Evolutionary conservation across 2,329 filamentous ascomycete genomes (phyloP), one percentile per base, ranked within the genome.

Genomic region (Fusarium floridanum): DNA sequence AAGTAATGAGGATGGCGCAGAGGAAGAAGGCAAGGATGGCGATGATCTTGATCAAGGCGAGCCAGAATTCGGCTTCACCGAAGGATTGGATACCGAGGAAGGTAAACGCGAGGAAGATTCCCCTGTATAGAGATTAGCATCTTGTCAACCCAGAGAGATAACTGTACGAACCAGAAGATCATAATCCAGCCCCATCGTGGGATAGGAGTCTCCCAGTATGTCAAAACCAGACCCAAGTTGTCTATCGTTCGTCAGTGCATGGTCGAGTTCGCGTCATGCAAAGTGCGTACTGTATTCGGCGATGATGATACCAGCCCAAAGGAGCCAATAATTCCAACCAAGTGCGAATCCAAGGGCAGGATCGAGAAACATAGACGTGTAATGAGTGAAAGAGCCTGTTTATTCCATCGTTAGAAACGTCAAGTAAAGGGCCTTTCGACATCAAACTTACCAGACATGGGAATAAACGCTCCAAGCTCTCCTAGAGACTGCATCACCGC

Each of bases 1-100:
- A 69, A 29, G 67, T 77, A 60, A 70, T 75, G 9, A 77, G 71
- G 17, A 70, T 70, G 5, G 67, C 68, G 29, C 65, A 70, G 17
- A 68, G 45, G 57, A 70, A 68, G 43, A 70, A 68, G 22, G 68
- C 60, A 1, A 68, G 36, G 11, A 70, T 68, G 10, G 68, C 64
- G n/a, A 68, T 17, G 32, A 70, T 39, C 9, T 70, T 68, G 29
- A 70, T 64, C 14, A 67, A 10, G 2, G 64, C 67, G 5, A 70
- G 64, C 67, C 67, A 70, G 29, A 67, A 70, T 29, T 70, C 67
- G 6, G 67, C 56, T 29, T 60, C 56, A n/a, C 56, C 56, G 5
- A 60, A 60, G 22, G 56, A 60, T 17, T 60, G 34, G 5, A 60
- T 60, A 2, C 56, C 37, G 7, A 61, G 57, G 5, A 43, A 61